These are phyloP conservation scores for Cystobasidium tubakii DNA, from an alignment of 768 basidiomycete genomes.

Conservation along the genomic window DNA sequence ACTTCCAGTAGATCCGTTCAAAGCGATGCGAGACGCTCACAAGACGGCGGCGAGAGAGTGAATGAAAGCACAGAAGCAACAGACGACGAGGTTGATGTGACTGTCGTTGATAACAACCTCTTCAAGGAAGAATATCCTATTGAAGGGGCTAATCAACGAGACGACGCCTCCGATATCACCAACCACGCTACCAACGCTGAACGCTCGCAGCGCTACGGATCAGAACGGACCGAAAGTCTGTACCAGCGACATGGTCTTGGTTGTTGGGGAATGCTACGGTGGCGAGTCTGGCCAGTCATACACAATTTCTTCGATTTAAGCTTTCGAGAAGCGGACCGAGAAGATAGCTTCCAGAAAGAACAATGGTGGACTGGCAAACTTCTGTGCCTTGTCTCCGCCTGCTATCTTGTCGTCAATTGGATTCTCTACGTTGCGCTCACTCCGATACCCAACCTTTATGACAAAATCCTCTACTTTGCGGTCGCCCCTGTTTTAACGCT, in stretches of 20 bases:
- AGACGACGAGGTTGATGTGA: background rate
- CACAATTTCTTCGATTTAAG: constrained; percentile 14
- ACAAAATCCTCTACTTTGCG: constrained; percentile 2
- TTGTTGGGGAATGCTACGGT: background rate
- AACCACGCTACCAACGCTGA: background rate
- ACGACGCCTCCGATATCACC: background rate
- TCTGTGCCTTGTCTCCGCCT: background rate
- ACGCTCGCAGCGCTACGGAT: background rate
- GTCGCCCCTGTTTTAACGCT: background rate
- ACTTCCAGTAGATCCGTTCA: background rate
- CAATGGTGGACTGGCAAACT: constrained; percentile 13
- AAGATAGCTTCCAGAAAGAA: constrained; percentile 5
- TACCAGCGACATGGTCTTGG: constrained; percentile 3
- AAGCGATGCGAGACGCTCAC: background rate
- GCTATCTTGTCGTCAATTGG: constrained; percentile 14
- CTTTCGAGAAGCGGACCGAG: constrained; percentile 1
- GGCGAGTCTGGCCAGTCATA: background rate
- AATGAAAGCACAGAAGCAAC: background rate
- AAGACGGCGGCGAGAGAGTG: background rate
- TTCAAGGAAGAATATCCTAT: background rate
- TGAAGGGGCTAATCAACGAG: background rate
- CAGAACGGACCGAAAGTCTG: background rate
- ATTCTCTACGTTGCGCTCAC: background rate
- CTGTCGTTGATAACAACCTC: background rate
- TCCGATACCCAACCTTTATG: constrained; percentile 8